phyloP scores from a whole-genome alignment of 2,329 filamentous ascomycete genomes.

The Teratosphaeria zuluensis region DNA sequence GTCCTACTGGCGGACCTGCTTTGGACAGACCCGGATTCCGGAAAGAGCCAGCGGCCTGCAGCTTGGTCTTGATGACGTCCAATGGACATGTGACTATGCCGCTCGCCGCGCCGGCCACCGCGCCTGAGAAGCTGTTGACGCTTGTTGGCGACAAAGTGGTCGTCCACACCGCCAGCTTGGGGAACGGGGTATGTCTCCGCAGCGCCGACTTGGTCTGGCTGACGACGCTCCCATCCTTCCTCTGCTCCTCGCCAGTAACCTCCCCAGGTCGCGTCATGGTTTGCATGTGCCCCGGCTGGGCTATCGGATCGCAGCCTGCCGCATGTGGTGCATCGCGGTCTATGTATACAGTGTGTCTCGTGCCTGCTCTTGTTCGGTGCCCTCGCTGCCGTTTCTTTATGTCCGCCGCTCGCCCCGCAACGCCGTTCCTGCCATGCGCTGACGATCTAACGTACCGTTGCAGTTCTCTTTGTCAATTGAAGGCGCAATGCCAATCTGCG shows the following conservation, averaged over 20 bases:
- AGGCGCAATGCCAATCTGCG: not conserved
- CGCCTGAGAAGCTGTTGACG: slow-evolving; percentile 77
- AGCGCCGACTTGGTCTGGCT: slow-evolving; percentile 12
- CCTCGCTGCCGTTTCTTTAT: not conserved
- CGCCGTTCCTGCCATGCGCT: not conserved
- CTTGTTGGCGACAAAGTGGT: slow-evolving; percentile 44
- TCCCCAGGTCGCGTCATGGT: slow-evolving; percentile 9
- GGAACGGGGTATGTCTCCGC: slow-evolving; percentile 16
- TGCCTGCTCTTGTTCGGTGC: not conserved
- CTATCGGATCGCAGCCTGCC: slow-evolving; percentile 14
- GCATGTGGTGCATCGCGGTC: not conserved
- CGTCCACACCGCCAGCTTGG: slow-evolving; percentile 30
- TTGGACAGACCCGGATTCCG: slow-evolving; percentile 27
- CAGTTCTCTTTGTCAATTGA: not conserved
- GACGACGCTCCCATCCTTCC: slow-evolving; percentile 11
- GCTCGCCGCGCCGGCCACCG: slow-evolving; percentile 81
- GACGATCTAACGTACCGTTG: not conserved
- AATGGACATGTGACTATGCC: slow-evolving; percentile 93
- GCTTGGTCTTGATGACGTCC: slow-evolving; percentile 97
- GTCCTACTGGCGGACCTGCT: slow-evolving; percentile 31
- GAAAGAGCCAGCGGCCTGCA: slow-evolving; percentile 91
- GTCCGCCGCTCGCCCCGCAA: not conserved
- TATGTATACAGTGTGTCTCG: not conserved
- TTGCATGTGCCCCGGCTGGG: slow-evolving; percentile 19
- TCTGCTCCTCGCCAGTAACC: slow-evolving; percentile 15